Base-by-base conservation (phyloP, 2,329 filamentous ascomycete species). In the Aureobasidium melanogenum region DNA sequence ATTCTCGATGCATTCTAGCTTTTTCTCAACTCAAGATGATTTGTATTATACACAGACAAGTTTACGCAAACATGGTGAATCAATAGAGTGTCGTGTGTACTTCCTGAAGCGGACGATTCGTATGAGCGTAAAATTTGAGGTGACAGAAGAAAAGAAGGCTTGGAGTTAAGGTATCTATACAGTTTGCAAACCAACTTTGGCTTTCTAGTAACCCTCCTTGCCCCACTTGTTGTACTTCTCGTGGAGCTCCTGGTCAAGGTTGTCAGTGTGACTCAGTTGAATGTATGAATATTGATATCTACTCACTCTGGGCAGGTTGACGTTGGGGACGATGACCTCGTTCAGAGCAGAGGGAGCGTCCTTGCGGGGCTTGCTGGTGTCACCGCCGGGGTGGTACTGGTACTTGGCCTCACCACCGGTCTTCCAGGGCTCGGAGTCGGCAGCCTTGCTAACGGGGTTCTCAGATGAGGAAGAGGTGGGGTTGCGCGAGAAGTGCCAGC, bases 141-240 rank as follows among this genome's bases (percentile, higher is more conserved):
- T 39, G 34, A 59, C 32, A 50, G 44, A 59, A 50, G 43, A 59
- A 59, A 59, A 60, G 24, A 26, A 24, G 36, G 57, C 57, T 52
- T 60, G 26, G 34, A 44, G 26, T 59, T 30, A 28, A 55, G 50
- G 48, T 54, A 61, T 54, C 59, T 61, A 55, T 61, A 61, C 59
- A 61, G 15, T 24, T 52, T 36, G 12, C 12, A n/a, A 52, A 39
- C 57, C 57, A 46, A 5, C 15, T 54, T 30, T 39, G 17, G 30
- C 41, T 15, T 36, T 67, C 66, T 71, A 89, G 79, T 88, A 97
- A 69, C 91, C 92, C 69, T 97, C 94, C 86, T 97, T 97, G 77
- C 94, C 94, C 86, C 90, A 97, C 84, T 99, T 99, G 89, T 99
- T 99, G 86, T 88, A 97, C 80, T 88, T 88, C 70, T 99, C 94